Percentiles rank a stretch among this genome's conserved stretches.
phyloP scores from a whole-genome alignment of 1,284 basidiomycete genomes.

The Ganoderma sinense region DNA sequence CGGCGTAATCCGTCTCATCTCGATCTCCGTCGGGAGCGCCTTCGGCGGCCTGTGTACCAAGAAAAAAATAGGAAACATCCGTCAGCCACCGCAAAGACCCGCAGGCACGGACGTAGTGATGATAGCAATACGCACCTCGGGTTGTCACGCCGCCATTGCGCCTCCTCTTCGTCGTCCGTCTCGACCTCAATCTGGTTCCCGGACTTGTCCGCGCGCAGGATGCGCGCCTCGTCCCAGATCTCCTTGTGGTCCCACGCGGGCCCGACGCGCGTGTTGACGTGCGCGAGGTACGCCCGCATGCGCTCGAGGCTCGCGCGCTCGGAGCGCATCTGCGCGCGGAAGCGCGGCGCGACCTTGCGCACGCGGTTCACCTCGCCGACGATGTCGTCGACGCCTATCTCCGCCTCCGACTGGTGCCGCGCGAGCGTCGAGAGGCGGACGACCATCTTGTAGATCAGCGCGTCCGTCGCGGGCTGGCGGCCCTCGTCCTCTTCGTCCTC shows the following conservation, averaged over 20 bases:
- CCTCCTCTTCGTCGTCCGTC: slow-evolving; percentile 19
- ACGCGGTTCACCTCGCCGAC: neutral
- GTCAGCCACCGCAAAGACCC: neutral
- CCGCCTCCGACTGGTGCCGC: neutral
- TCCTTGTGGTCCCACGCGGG: slow-evolving; percentile 15
- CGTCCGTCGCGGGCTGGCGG: neutral
- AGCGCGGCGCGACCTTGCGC: neutral
- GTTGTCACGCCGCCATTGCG: neutral
- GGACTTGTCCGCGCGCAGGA: slow-evolving; percentile 9
- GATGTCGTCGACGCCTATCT: neutral
- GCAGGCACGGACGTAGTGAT: too few relatives aligned
- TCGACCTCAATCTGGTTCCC: slow-evolving; percentile 18
- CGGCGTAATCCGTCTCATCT: neutral
- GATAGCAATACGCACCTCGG: neutral
- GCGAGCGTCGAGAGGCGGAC: slow-evolving; percentile 11
- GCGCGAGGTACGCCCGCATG: slow-evolving; percentile 15
- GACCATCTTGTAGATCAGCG: slow-evolving; percentile 11
- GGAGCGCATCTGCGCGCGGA: slow-evolving; percentile 14
- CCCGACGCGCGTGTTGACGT: slow-evolving; percentile 5
- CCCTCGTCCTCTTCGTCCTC: neutral
- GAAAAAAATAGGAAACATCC: too few relatives aligned
- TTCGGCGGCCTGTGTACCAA: neutral
- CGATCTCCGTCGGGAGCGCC: neutral
- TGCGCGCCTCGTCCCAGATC: slow-evolving; percentile 15
- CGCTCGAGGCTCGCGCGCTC: slow-evolving; percentile 13